A percentile compares a stretch with the other conserved stretches of the same genome.
Evolutionary conservation across 75 land plant genomes (phyloP).

Genomic region (Cupressus sempervirens): DNA sequence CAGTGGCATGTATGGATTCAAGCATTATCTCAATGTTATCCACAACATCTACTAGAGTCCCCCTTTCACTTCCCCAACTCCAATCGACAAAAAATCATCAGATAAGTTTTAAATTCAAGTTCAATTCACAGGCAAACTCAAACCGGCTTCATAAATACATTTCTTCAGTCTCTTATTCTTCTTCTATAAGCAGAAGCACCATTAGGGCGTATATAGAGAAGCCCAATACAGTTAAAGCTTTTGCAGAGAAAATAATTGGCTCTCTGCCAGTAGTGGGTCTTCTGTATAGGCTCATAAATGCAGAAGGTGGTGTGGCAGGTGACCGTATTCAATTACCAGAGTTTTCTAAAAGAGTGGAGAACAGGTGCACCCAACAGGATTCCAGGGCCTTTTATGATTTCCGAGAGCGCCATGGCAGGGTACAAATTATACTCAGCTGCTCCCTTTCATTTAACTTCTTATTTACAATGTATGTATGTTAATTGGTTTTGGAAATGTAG

Average conservation of each 20-base stretch:
- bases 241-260: conserved; percentile 62
- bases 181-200: background rate
- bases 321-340: conserved; percentile 81
- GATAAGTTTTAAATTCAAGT: background rate
- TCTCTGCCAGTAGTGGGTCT: conserved; percentile 80
- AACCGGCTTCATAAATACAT: background rate
- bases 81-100: background rate
- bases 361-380: conserved; percentile 50
- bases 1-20: background rate
- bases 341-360: conserved; percentile 75
- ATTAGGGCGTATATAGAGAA: conserved; percentile 61
- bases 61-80: background rate
- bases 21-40: background rate
- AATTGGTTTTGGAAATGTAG: conserved; percentile 33
- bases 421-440: background rate
- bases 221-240: conserved; percentile 41
- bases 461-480: background rate
- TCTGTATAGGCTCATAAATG: conserved; percentile 67
- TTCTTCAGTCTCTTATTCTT: too few species aligned
- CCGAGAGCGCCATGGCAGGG: conserved; percentile 74
- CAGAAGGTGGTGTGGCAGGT: conserved; percentile 87
- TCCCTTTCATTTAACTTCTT: background rate
- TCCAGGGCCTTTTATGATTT: conserved; percentile 75
- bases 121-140: background rate
- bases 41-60: background rate